phyloP scores from a whole-genome alignment of 257 asterid species.

The Penstemon davidsonii region DNA sequence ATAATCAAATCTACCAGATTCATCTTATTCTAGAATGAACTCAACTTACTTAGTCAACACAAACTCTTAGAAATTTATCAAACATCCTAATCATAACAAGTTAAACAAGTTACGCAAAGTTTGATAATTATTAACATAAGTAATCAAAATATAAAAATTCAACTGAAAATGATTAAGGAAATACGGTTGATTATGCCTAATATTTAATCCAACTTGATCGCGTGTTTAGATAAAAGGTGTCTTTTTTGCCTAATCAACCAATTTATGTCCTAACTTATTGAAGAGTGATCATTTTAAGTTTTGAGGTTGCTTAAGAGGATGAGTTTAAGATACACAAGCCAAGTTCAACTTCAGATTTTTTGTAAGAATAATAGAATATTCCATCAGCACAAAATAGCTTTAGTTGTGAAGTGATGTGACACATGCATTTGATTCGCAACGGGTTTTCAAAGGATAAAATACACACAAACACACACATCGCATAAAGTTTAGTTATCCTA shows the following conservation, averaged over 20 bases:
- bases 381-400: constrained; percentile 31
- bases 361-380: constrained; percentile 38
- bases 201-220: too few relatives aligned
- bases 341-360: constrained; percentile 5
- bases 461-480: neutral
- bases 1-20: too few relatives aligned
- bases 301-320: constrained; percentile 25
- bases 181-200: too few relatives aligned
- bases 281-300: neutral
- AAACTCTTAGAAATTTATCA: too few relatives aligned
- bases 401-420: constrained; percentile 15
- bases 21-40: too few relatives aligned
- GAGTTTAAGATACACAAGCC: constrained; percentile 18
- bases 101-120: neutral
- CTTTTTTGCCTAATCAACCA: neutral
- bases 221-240: too few relatives aligned
- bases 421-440: neutral
- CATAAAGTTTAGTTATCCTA: too few relatives aligned
- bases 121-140: neutral
- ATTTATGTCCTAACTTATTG: neutral
- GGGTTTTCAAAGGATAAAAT: neutral
- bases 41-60: too few relatives aligned
- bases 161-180: neutral
- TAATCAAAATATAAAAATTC: neutral
- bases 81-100: neutral